These are phyloP conservation scores for Camillea tinctor DNA, from an alignment of 2,329 filamentous ascomycete species.

Conservation along the genomic window DNA sequence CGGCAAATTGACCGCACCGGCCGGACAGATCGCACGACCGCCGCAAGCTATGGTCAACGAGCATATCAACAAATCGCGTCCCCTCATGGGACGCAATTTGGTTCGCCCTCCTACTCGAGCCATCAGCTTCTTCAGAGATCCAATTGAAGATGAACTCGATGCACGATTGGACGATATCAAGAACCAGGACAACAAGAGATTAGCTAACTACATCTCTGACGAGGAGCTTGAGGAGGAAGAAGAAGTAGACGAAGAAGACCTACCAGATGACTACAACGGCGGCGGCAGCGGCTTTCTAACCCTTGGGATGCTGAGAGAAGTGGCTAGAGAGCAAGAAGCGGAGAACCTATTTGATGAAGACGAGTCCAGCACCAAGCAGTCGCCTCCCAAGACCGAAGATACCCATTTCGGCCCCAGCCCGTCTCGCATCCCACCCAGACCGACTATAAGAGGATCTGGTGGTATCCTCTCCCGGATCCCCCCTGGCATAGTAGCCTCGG, in stretches of 20 bases:
- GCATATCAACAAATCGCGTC: conserved; percentile 42
- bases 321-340: conserved; percentile 8
- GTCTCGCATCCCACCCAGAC: not conserved
- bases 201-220: conserved; percentile 41
- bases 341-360: conserved; percentile 23
- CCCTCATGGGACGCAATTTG: conserved; percentile 20
- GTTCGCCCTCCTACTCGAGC: not conserved
- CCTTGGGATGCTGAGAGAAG: too few relatives aligned
- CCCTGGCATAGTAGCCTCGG: not conserved
- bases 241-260: conserved; percentile 25
- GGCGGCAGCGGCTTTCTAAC: not conserved
- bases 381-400: conserved; percentile 14
- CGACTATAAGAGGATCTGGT: not conserved
- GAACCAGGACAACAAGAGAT: conserved; percentile 17
- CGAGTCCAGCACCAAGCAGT: not conserved
- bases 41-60: conserved; percentile 56
- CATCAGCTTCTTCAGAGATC: conserved; percentile 12
- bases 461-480: conserved; percentile 2
- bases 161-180: conserved; percentile 36
- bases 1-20: conserved; percentile 32
- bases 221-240: conserved; percentile 36
- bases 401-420: not conserved
- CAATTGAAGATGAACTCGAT: conserved; percentile 38
- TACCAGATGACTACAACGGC: conserved; percentile 19
- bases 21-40: conserved; percentile 46